These are phyloP conservation scores for Hyaloscypha hepaticicola DNA, from an alignment of 495 filamentous ascomycete species.

Conservation along the genomic window DNA sequence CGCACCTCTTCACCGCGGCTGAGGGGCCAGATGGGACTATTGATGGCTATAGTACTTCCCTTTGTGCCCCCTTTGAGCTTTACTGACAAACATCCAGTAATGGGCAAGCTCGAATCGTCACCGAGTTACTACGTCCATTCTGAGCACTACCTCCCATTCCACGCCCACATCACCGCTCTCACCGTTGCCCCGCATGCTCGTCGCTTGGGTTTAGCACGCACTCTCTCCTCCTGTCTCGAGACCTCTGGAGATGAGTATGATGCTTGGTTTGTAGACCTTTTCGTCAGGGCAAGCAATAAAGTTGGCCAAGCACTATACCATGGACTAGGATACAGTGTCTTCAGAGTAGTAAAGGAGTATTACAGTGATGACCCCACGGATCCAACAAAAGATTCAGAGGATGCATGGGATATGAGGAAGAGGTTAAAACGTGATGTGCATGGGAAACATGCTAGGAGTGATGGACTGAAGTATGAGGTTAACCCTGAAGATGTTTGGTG, in stretches of 20 bases:
- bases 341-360: conserved; percentile 83
- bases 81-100: conserved; percentile 55
- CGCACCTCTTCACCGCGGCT: conserved; percentile 83
- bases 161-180: conserved; percentile 95
- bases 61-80: conserved; percentile 1
- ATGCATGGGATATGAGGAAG: conserved; percentile 97
- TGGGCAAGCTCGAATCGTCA: conserved; percentile 93
- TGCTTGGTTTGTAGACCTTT: conserved; percentile 95
- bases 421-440: conserved; percentile 80
- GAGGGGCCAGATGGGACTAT: conserved; percentile 79
- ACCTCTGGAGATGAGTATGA: conserved; percentile 71
- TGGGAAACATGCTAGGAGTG: conserved; percentile 70
- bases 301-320: conserved; percentile 86
- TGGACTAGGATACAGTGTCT: conserved; percentile 86
- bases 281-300: conserved; percentile 84
- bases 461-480: conserved; percentile 80
- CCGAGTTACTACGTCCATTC: conserved; percentile 67
- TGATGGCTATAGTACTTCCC: conserved; percentile 80
- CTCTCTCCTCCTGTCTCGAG: conserved; percentile 77
- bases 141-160: conserved; percentile 90
- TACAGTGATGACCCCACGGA: conserved; percentile 75
- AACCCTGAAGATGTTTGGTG: conserved; percentile 82
- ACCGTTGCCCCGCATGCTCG: conserved; percentile 87
- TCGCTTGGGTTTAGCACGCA: conserved; percentile 79
- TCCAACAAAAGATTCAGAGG: conserved; percentile 56